Percentiles rank a stretch among this genome's conserved stretches.
Conservation (phyloP, 306 rosid genomes). For the Cicer pinnatifidum region DNA sequence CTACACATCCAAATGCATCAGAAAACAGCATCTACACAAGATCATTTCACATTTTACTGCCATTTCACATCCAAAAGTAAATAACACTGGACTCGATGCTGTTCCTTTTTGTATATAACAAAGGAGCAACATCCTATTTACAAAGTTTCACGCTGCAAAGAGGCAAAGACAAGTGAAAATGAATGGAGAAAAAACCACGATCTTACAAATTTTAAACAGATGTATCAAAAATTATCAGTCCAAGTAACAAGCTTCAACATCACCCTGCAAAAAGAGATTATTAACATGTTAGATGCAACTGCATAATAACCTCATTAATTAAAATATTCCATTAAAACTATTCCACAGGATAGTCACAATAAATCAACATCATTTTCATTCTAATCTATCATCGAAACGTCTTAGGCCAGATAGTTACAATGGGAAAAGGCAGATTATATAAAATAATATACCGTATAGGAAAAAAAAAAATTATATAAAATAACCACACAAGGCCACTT, state of each 20-base stretch:
- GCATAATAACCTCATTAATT: neutral
- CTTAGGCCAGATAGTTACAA: neutral
- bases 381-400: conserved; percentile 28
- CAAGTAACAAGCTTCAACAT: conserved; percentile 53
- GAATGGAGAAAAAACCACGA: conserved; percentile 46
- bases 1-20: conserved; percentile 37
- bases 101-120: conserved; percentile 48
- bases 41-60: conserved; percentile 42
- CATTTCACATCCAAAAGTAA: conserved; percentile 38
- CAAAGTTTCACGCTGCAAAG: conserved; percentile 61
- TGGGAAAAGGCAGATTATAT: neutral
- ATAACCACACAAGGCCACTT: neutral
- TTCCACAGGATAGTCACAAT: neutral
- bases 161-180: conserved; percentile 57
- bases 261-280: conserved; percentile 52
- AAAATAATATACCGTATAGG: too few species aligned
- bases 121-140: conserved; percentile 67
- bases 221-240: conserved; percentile 50
- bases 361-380: conserved; percentile 17
- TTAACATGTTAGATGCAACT: conserved; percentile 36
- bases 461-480: conserved; percentile 11
- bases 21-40: conserved; percentile 42
- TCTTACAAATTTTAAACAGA: conserved; percentile 37
- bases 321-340: conserved; percentile 12
- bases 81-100: conserved; percentile 53